Base-by-base conservation (phyloP, 2,329 filamentous ascomycete genomes). In the Fusarium temperatum region DNA sequence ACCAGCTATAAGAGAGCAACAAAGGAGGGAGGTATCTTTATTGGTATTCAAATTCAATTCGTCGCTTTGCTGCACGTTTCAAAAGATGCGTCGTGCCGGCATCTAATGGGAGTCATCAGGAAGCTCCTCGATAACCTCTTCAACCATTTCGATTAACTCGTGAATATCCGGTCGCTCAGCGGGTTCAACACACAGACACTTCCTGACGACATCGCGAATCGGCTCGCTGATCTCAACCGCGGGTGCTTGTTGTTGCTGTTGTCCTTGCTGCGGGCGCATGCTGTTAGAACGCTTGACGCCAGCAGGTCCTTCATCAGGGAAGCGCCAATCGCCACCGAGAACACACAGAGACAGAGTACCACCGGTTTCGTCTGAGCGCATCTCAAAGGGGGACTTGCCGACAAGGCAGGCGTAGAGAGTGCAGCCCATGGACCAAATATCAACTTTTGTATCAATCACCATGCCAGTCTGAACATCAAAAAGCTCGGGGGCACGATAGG, bases 341-440 rank as follows among this genome's bases (percentile, higher is more conserved):
- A 98, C 94, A 81, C 96, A 98, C 76, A 98, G 93, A 76, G 93
- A 97, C 73, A 99, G 85, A 74, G 93, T 96, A 50, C 96, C 96
- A 74, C 96, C 96, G 0, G 96, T 98, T 85, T 99, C 96, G 82
- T 99, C 96, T 75, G 92, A 96, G 70, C 96, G 92, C 81, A 95
- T 94, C 86, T 99, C 96, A 78, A 99, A 99, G 5, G 96, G 96
- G 20, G 94, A 97, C 83, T 99, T 98, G 74, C 96, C 96, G 35
- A 98, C 94, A 15, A 99, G 88, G 80, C 96, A 98, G 42, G 96
- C 96, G 83, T 97, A 99, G 50, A 99, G 87, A n/a, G 96, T 98
- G 86, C 96, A 98, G 58, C 96, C 96, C 28, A 99, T 85, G 22
- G 94, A 97, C 96, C 96, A 99, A 75, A 99, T 97, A 82, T 99